These are phyloP conservation scores for Colletotrichum euphorbiae DNA, from an alignment of 2,329 filamentous ascomycete species.

Conservation along the genomic window DNA sequence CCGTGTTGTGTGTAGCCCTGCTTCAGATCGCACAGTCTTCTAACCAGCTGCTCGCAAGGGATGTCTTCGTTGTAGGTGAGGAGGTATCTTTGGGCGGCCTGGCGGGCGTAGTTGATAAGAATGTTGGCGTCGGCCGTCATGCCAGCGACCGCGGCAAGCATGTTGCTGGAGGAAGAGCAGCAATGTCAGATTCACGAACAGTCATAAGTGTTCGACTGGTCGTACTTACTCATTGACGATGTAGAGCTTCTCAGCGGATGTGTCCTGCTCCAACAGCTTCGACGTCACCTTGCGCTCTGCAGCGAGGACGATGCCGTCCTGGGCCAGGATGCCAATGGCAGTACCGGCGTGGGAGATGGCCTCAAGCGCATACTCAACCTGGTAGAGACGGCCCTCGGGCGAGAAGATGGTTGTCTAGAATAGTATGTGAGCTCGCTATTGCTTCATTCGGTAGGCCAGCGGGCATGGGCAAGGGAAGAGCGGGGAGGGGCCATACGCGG, in stretches of 20 bases:
- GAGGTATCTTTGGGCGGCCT: conserved; percentile 96
- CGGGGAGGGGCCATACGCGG: conserved; percentile 70
- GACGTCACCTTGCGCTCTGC: conserved; percentile 99
- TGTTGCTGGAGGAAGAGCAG: conserved; percentile 76
- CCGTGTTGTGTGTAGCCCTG: conserved; percentile 99
- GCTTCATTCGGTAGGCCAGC: neutral
- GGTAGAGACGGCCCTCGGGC: conserved; percentile 96
- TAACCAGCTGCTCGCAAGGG: conserved; percentile 97
- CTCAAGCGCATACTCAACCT: conserved; percentile 99
- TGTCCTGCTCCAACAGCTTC: conserved; percentile 99
- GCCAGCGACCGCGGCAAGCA: conserved; percentile 99
- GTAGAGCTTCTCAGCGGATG: conserved; percentile 99
- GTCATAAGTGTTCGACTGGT: neutral
- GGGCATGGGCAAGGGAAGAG: conserved; percentile 42
- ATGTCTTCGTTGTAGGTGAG: conserved; percentile 99
- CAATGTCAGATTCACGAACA: neutral
- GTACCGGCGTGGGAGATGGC: conserved; percentile 99
- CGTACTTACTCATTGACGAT: conserved; percentile 91
- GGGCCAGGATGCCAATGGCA: conserved; percentile 94
- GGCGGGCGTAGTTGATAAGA: conserved; percentile 99
- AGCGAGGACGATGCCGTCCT: conserved; percentile 97
- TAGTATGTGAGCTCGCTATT: conserved; percentile 41
- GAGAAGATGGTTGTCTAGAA: conserved; percentile 98
- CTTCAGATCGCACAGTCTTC: conserved; percentile 96
- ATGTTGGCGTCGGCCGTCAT: conserved; percentile 99